Conservation (phyloP, 164 flowering plant genomes). For the Aristolochia fimbriata region DNA sequence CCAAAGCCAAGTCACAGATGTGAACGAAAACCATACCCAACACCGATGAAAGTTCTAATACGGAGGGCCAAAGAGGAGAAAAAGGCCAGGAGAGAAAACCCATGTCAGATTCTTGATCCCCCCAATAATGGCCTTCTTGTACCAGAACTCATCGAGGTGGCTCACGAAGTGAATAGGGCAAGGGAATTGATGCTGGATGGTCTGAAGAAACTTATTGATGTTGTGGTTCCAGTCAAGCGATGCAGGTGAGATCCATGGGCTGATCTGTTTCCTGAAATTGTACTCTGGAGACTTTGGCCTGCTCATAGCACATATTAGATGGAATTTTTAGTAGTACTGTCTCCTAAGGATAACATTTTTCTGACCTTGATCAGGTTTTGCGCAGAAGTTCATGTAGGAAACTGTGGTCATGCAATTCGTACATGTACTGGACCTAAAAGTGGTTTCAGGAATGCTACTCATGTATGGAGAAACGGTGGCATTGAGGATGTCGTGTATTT, state of each 20-base stretch:
- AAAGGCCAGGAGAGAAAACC: conserved; percentile 35
- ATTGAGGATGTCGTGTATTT: conserved; percentile 47
- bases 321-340: too few relatives aligned
- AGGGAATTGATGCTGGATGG: conserved; percentile 38
- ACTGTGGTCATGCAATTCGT: conserved; percentile 64
- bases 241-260: conserved; percentile 41
- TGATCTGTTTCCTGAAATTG: neutral
- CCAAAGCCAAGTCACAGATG: conserved; percentile 37
- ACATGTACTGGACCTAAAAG: conserved; percentile 67
- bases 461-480: conserved; percentile 71
- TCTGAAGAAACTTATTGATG: conserved; percentile 28
- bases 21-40: conserved; percentile 59
- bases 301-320: neutral
- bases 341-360: neutral
- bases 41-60: conserved; percentile 61
- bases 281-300: neutral
- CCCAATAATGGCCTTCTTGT: conserved; percentile 65
- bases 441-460: conserved; percentile 47
- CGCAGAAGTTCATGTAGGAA: conserved; percentile 73
- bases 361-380: conserved; percentile 37
- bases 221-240: conserved; percentile 35
- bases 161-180: conserved; percentile 49
- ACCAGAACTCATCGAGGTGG: conserved; percentile 51
- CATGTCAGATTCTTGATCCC: conserved; percentile 43
- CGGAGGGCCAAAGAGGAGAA: conserved; percentile 47